Evolutionary conservation across 805 yeast species (phyloP).

Genomic region (Metschnikowia colocasiae): DNA sequence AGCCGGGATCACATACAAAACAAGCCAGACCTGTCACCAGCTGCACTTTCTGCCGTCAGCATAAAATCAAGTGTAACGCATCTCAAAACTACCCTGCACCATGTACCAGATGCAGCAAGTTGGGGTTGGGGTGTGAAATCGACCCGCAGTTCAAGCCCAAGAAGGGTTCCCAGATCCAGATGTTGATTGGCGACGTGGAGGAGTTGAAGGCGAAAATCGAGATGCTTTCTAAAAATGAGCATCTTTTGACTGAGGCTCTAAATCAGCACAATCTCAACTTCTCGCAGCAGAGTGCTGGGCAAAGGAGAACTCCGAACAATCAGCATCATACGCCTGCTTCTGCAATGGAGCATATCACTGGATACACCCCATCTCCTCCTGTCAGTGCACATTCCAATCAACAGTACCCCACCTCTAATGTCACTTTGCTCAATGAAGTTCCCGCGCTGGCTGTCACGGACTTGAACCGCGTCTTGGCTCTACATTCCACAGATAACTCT

Average conservation of each 20-base stretch:
- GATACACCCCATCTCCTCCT: conserved; percentile 10
- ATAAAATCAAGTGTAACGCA: conserved; percentile 90
- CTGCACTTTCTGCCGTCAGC: conserved; percentile 92
- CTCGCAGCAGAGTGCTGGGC: conserved; percentile 11
- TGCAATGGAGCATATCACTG: conserved; percentile 17
- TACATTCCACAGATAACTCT: conserved; percentile 29
- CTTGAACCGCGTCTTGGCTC: conserved; percentile 21
- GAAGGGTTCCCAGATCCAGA: conserved; percentile 86
- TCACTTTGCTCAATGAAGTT: not conserved
- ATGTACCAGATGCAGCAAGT: conserved; percentile 77
- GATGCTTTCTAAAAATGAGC: conserved; percentile 59
- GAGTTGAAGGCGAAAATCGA: conserved; percentile 72
- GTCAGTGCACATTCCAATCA: not conserved
- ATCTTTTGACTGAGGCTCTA: conserved; percentile 61
- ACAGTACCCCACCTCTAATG: not conserved
- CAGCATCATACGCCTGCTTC: conserved; percentile 13
- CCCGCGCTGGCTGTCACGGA: conserved; percentile 14
- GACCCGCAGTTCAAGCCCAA: conserved; percentile 91
- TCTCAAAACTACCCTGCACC: conserved; percentile 76
- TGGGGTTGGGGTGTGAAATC: conserved; percentile 78
- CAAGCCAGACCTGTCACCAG: conserved; percentile 77
- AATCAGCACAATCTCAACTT: conserved; percentile 39
- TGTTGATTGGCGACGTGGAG: conserved; percentile 79
- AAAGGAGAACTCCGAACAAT: conserved; percentile 6
- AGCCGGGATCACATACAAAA: conserved; percentile 17